These are phyloP conservation scores for Eimeria nieschulzi DNA, from an alignment of 169 alveolate species.

Conservation along the genomic window DNA sequence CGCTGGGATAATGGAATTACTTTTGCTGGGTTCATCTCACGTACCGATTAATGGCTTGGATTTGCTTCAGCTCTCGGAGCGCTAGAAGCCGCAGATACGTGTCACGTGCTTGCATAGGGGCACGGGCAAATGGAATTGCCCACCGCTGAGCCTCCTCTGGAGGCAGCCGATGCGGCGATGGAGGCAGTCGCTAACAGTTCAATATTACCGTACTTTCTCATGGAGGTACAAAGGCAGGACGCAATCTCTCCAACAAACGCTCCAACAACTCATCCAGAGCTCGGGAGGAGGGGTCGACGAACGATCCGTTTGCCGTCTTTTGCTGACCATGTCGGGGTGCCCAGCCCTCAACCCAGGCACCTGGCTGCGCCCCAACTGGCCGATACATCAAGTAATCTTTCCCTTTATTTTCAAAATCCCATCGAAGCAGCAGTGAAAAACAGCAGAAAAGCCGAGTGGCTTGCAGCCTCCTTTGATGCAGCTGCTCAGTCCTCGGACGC, in stretches of 20 bases:
- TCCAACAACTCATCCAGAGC: too few relatives aligned
- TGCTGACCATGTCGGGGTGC: neutral
- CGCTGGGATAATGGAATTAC: too few relatives aligned
- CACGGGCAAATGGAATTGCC: constrained; percentile 25
- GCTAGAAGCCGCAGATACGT: neutral
- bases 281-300: constrained; percentile 20
- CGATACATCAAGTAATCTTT: neutral
- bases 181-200: constrained; percentile 30
- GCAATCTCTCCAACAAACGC: neutral
- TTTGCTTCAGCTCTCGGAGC: neutral
- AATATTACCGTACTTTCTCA: constrained; percentile 56
- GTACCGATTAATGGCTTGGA: neutral
- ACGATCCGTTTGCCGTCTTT: constrained; percentile 1
- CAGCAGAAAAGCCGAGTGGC: constrained; percentile 13
- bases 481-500: constrained; percentile 47
- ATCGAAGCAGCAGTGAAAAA: neutral
- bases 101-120: neutral
- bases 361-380: neutral
- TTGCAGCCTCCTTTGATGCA: constrained; percentile 31
- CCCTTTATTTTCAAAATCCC: neutral
- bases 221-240: constrained; percentile 51
- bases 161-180: constrained; percentile 27
- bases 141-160: constrained; percentile 29
- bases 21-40: too few relatives aligned
- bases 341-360: constrained; percentile 1